Evolutionary conservation across 352 stramenopile species (phyloP).

Genomic region (Phytopythium aichiense): DNA sequence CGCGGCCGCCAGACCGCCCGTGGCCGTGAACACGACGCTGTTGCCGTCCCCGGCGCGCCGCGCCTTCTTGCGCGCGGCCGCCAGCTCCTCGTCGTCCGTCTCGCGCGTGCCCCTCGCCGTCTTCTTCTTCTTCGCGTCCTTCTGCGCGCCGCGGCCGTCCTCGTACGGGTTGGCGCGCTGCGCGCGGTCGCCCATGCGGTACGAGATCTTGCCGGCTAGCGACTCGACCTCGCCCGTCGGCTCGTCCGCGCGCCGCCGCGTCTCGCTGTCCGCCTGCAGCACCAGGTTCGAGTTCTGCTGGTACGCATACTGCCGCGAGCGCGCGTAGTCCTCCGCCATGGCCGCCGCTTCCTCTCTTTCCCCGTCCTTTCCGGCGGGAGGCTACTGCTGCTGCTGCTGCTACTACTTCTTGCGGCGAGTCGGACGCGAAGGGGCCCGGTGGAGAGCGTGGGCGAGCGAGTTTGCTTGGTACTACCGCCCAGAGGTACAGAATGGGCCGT

Average conservation of each 20-base stretch:
- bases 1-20: conserved; percentile 33
- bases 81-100: conserved; percentile 26
- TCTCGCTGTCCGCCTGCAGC: conserved; percentile 88
- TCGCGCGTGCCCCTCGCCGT: conserved; percentile 10
- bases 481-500: too few species aligned
- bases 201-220: conserved; percentile 65
- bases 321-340: conserved; percentile 89
- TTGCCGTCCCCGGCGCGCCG: conserved; percentile 31
- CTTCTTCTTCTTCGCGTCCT: conserved; percentile 31
- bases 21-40: conserved; percentile 50
- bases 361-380: too few species aligned
- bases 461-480: too few species aligned
- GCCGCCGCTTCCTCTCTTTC: not conserved
- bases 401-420: too few species aligned
- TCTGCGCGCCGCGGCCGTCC: conserved; percentile 11
- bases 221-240: conserved; percentile 87
- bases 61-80: conserved; percentile 52
- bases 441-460: too few species aligned
- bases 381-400: too few species aligned
- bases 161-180: conserved; percentile 47
- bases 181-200: conserved; percentile 84
- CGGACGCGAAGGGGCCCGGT: too few species aligned
- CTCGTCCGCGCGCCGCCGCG: conserved; percentile 71
- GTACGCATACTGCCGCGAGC: conserved; percentile 91
- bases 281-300: conserved; percentile 93